Base-by-base conservation (phyloP, 805 yeast genomes). In the Yarrowia divulgata region DNA sequence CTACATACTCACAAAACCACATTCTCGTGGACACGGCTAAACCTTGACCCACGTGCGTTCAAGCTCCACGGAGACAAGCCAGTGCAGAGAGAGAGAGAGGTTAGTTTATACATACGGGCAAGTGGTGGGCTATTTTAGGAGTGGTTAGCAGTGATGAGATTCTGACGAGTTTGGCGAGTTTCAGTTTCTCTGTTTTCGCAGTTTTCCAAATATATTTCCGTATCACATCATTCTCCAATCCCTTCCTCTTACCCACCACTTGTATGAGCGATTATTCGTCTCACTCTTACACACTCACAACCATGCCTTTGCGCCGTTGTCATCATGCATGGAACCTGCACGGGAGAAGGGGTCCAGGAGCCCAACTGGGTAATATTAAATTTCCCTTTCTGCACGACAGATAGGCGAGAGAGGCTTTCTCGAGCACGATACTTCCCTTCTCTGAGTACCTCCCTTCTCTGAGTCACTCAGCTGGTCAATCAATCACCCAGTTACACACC, bases 31-130 rank as follows among this genome's bases (percentile, higher is more conserved):
- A 18, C 23, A 10, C 4, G 4, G 8, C 34, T 18, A 19, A 57
- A 40, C 49, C 48, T 57, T 57, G 64, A 12, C 49, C 64, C 64
- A 57, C 49, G 64, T 57, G 64, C 64, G 3, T 4, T 3, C 7
- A 10, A 10, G 8, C 50, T 57, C 60, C 60, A 54, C 58, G 58
- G 60, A 54, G 45, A 54, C 29, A 37, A 8, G 42, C 12, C 54
- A 32, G 13, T 16, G 14, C 23, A 8, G 32, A 45, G 29, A 10
- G 16, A 13, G 40, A 23, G 29, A 23, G 29, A 23, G 29, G 29
- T 23, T 23, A 23, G 29, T n/a, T n/a, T n/a, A n/a, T n/a, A n/a
- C n/a, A n/a, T 23, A 23, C 29, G 4, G 4, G 29, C 4, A 23
- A 4, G 29, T 2, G 29, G 4, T 4, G 29, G 29, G 29, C 4